A percentile compares a stretch with the other conserved stretches of the same genome.
These are phyloP conservation scores for Sclerotiophoma versabilis DNA, from an alignment of 2,329 filamentous ascomycete genomes.

Conservation along the genomic window DNA sequence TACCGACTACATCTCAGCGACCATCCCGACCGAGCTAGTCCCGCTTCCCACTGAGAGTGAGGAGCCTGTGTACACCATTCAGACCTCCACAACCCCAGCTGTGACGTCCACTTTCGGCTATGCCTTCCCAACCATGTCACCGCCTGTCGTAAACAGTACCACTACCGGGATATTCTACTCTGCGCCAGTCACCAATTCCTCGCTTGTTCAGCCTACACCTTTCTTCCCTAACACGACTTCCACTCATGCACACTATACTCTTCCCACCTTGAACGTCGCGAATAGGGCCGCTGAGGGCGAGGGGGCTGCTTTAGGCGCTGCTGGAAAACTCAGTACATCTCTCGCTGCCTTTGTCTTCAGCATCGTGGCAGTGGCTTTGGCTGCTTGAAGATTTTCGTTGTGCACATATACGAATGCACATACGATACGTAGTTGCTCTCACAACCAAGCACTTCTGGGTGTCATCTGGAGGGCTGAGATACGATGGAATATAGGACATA, in stretches of 20 bases:
- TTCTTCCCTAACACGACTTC: slow-evolving; percentile 20
- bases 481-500: slow-evolving; percentile 2
- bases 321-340: slow-evolving; percentile 8
- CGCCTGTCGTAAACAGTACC: slow-evolving; percentile 11
- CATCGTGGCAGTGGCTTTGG: slow-evolving; percentile 7
- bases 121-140: slow-evolving; percentile 7
- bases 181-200: slow-evolving; percentile 8
- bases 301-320: slow-evolving; percentile 5
- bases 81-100: slow-evolving; percentile 3
- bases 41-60: neutral
- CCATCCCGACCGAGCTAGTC: slow-evolving; percentile 4
- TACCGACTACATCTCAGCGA: slow-evolving; percentile 6
- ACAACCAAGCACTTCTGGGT: neutral
- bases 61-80: slow-evolving; percentile 7
- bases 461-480: neutral
- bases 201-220: slow-evolving; percentile 3
- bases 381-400: neutral
- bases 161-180: slow-evolving; percentile 14
- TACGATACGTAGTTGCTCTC: neutral
- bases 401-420: neutral
- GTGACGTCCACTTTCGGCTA: slow-evolving; percentile 1
- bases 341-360: slow-evolving; percentile 14
- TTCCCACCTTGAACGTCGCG: slow-evolving; percentile 18
- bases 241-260: slow-evolving; percentile 3
- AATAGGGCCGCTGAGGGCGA: slow-evolving; percentile 3